Evolutionary conservation across 163 green algal species (phyloP).

Genomic region (Scenedesmus sp.): DNA sequence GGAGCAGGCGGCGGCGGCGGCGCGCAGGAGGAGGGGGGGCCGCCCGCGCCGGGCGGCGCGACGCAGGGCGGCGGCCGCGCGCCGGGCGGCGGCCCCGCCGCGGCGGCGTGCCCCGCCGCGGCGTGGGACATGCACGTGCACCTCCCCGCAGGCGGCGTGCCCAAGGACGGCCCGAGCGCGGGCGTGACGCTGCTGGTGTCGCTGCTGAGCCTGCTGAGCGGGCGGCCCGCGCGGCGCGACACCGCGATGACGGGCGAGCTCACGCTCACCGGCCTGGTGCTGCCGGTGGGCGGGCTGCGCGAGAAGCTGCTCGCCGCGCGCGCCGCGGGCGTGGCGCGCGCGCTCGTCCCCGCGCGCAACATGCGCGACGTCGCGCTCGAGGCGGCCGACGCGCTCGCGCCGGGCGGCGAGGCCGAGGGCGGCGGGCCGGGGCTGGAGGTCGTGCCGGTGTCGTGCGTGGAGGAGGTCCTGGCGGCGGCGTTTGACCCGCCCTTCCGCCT

Average conservation of each 20-base stretch:
- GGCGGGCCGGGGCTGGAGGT: slow-evolving; percentile 23
- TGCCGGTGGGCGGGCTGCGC: slow-evolving; percentile 88
- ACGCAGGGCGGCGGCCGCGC: too few relatives aligned
- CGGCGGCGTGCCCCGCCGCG: slow-evolving; percentile 22
- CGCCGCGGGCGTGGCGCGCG: slow-evolving; percentile 71
- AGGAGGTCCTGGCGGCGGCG: slow-evolving; percentile 76
- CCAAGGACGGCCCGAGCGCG: slow-evolving; percentile 88
- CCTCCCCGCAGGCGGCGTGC: slow-evolving; percentile 78
- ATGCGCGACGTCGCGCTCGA: slow-evolving; percentile 70
- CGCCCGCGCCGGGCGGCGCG: too few relatives aligned
- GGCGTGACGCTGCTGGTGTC: slow-evolving; percentile 84
- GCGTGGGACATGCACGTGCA: slow-evolving; percentile 88
- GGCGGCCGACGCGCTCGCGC: slow-evolving; percentile 32
- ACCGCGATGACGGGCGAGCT: slow-evolving; percentile 89
- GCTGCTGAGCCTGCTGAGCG: slow-evolving; percentile 79
- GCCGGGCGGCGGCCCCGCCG: too few relatives aligned
- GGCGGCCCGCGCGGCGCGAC: slow-evolving; percentile 66
- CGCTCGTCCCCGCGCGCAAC: slow-evolving; percentile 81
- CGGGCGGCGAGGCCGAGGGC: background rate
- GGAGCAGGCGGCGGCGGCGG: background rate
- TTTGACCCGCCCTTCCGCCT: slow-evolving; percentile 76
- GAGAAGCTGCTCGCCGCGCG: slow-evolving; percentile 87
- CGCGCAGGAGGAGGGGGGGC: background rate
- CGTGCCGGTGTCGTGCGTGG: slow-evolving; percentile 50
- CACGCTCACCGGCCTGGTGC: slow-evolving; percentile 83